Evolutionary conservation across 2,329 filamentous ascomycete species (phyloP), one percentile per base, ranked within the genome.

Genomic region (Hypomyces perniciosus): DNA sequence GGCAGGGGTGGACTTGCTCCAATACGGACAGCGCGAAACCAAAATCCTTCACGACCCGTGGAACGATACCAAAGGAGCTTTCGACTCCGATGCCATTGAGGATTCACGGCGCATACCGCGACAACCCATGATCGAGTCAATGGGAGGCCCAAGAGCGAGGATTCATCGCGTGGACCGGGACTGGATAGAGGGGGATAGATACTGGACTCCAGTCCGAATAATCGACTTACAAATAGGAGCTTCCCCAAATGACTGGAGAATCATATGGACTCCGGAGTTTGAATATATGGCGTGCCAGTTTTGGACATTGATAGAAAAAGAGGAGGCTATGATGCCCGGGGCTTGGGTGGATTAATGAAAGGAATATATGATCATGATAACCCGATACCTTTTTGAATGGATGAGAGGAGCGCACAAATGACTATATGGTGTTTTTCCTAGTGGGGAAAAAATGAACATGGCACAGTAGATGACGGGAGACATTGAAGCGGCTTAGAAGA

Each of bases 261-360:
- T 66, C 1, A 2, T 37, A 28, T 65, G 63, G 63, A 59, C 27
- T 0, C 52, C 55, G 0, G 63, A 65, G 40, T 63, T 57, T 43
- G 63, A 65, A 26, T 56, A 39, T 10, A 58, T 62, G 55, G 62
- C 63, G 0, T 40, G 26, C 2, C 42, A 66, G 10, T 65, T 66
- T 7, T 65, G 64, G 64, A 35, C 3, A 9, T 20, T 50, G 40
- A 6, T 63, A 2, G 59, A 62, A 8, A 46, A 39, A 2, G 44
- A 54, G 4, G 10, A 12, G 2, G 1, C 7, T 0, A 6, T 12
- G 1, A 63, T 65, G 59, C 63, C 61, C 13, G 62, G 63, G 1
- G 53, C 55, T 1, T 65, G 63, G 63, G 35, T 61, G 10, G 62
- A 63, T 1, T 44, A 6, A 4, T 48, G 28, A 48, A 33, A 9